Evolutionary conservation across 139 green algal species (phyloP).

Genomic region (Tetraselmis chui): DNA sequence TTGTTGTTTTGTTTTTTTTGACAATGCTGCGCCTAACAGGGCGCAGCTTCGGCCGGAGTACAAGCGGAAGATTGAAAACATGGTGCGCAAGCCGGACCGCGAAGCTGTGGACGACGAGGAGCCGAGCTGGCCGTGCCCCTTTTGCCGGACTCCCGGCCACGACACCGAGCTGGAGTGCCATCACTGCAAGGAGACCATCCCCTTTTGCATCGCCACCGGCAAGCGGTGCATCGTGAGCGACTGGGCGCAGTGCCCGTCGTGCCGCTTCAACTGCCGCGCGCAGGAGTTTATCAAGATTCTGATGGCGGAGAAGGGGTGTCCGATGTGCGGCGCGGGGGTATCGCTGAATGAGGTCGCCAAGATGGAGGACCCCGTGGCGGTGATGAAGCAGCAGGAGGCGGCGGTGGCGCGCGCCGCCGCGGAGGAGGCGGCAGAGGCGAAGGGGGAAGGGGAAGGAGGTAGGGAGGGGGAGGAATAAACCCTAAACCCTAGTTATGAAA

Average conservation of each 20-base stretch:
- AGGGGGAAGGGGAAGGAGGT: too few species aligned
- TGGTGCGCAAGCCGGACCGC: conserved; percentile 62
- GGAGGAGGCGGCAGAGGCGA: too few species aligned
- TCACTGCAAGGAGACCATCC: conserved; percentile 52
- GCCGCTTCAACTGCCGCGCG: conserved; percentile 46
- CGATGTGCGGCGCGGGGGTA: conserved; percentile 49
- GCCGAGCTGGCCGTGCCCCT: conserved; percentile 43
- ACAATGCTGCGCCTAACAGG: too few species aligned
- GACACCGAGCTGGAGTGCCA: conserved; percentile 55
- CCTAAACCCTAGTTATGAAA: too few species aligned
- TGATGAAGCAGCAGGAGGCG: background rate
- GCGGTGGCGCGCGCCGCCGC: background rate
- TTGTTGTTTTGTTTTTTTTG: too few species aligned
- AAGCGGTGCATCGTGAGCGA: conserved; percentile 55
- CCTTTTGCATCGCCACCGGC: conserved; percentile 61
- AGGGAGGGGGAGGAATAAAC: too few species aligned
- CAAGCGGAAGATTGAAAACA: conserved; percentile 75
- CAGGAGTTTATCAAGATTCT: conserved; percentile 40
- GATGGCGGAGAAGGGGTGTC: conserved; percentile 35
- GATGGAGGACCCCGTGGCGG: background rate
- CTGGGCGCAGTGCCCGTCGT: conserved; percentile 64
- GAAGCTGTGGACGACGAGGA: conserved; percentile 57
- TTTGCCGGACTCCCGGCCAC: conserved; percentile 51
- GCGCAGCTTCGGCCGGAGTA: conserved; percentile 56
- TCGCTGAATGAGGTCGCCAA: conserved; percentile 5